Base-by-base conservation (phyloP, 495 filamentous ascomycete genomes). In the Eremomyces bilateralis region DNA sequence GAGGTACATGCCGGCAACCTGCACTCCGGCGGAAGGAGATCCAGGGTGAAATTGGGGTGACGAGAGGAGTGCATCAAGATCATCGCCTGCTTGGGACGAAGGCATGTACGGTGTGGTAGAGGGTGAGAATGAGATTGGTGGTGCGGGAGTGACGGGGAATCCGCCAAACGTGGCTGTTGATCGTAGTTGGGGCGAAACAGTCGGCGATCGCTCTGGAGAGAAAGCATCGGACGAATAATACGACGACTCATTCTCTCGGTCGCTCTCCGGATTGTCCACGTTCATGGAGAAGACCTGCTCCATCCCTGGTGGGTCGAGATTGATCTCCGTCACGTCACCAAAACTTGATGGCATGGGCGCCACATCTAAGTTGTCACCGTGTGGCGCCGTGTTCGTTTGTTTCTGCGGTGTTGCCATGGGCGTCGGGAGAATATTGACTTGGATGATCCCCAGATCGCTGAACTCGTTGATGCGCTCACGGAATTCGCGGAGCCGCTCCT, bases 321-420 rank as follows among this genome's bases (percentile, higher is more conserved):
- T 59, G 20, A 71, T 42, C 21, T 55, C 58, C 34, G 51, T 52
- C 56, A 70, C 59, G 43, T 64, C 63, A 48, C 63, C 54, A 40
- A 70, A 70, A n/a, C 63, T 64, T 4, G 58, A 50, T 39, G 60
- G 56, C 43, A 69, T 63, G 28, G 58, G 52, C 43, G 62, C 52
- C 11, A 60, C 49, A 38, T 68, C 56, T 34, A 62, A 34, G 22
- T 42, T 19, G n/a, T 39, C 45, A 36, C 34, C 20, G 37, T 40
- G 13, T 25, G 36, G 21, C 38, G 19, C 10, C 34, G 44, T 15
- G 35, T 29, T 20, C 10, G 15, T 8, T 20, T 29, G 41, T 31
- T 50, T 50, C 20, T 42, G 41, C 19, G 47, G 47, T 4, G 44
- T 45, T 2, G 47, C 39, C 22, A 37, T 38, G 12, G 48, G 45